phyloP scores from a whole-genome alignment of 176 grass and related monocot genomes.

The Oryza coarctata region DNA sequence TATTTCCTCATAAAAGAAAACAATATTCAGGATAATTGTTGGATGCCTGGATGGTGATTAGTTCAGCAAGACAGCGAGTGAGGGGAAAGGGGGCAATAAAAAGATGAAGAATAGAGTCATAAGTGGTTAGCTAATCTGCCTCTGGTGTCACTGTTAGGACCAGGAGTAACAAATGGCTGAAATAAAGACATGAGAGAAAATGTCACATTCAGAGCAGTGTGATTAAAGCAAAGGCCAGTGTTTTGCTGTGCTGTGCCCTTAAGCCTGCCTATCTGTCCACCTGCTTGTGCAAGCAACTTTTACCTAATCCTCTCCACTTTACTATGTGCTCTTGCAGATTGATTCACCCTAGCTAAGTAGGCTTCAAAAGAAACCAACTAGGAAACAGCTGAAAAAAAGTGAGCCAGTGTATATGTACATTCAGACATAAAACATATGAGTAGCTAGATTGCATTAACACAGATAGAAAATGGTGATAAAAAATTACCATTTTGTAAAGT shows the following conservation, averaged over 20 bases:
- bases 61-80: not conserved
- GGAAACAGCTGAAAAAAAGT: not conserved
- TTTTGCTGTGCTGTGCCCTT: not conserved
- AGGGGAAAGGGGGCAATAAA: not conserved
- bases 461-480: not conserved
- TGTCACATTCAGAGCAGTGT: slow-evolving; percentile 15
- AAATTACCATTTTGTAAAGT: not conserved
- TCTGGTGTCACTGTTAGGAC: slow-evolving; percentile 32
- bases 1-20: not conserved
- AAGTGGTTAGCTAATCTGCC: slow-evolving; percentile 29
- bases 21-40: slow-evolving; percentile 10
- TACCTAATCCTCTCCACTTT: slow-evolving; percentile 29
- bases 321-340: not conserved
- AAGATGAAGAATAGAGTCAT: not conserved
- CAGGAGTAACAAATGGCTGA: not conserved
- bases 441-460: not conserved
- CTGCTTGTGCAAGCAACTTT: slow-evolving; percentile 37
- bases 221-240: not conserved
- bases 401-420: not conserved
- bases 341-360: not conserved
- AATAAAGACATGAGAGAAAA: not conserved
- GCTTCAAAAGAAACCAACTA: not conserved
- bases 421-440: not conserved
- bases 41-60: slow-evolving; percentile 17
- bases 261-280: not conserved